Percentiles rank a stretch among this genome's conserved stretches.
These are phyloP conservation scores for Xerocomus cyaneibrunnescens DNA, from an alignment of 1,284 basidiomycete species.

Conservation along the genomic window DNA sequence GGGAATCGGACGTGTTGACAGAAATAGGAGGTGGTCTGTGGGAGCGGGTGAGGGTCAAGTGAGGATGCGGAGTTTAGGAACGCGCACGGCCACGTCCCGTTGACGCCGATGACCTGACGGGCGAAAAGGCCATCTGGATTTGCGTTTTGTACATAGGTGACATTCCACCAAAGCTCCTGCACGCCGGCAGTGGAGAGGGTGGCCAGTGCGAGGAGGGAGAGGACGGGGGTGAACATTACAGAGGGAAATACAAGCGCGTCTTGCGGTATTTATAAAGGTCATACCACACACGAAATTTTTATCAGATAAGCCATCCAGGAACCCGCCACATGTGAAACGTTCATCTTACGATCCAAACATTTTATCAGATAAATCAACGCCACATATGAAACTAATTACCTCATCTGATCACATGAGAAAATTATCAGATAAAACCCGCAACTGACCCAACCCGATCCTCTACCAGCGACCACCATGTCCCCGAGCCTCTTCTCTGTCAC, in stretches of 20 bases:
- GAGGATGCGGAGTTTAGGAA: no score
- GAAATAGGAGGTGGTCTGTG: conserved; percentile 76
- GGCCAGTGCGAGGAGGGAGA: conserved; percentile 31
- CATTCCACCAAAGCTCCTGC: conserved; percentile 77
- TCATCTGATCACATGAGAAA: background rate
- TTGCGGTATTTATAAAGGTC: background rate
- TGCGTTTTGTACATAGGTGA: conserved; percentile 68
- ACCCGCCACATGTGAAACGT: background rate
- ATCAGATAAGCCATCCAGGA: no score
- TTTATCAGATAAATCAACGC: conserved; percentile 13
- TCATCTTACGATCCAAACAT: background rate
- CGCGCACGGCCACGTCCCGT: conserved; percentile 84
- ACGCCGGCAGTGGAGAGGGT: conserved; percentile 52
- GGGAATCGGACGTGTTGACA: conserved; percentile 68
- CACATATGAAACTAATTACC: background rate
- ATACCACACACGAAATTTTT: background rate
- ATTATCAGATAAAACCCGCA: conserved; percentile 26
- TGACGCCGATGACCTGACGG: conserved; percentile 82
- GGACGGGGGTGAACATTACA: conserved; percentile 3
- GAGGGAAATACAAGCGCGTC: background rate
- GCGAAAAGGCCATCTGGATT: conserved; percentile 76
- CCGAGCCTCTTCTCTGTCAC: conserved; percentile 71
- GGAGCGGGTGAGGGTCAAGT: background rate
- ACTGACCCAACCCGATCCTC: background rate
- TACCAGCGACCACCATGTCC: conserved; percentile 22